Percentiles rank a stretch among this genome's conserved stretches.
These are phyloP conservation scores for Hsuehochloa calcarea DNA, from an alignment of 176 grass and related monocot genomes.

Conservation along the genomic window DNA sequence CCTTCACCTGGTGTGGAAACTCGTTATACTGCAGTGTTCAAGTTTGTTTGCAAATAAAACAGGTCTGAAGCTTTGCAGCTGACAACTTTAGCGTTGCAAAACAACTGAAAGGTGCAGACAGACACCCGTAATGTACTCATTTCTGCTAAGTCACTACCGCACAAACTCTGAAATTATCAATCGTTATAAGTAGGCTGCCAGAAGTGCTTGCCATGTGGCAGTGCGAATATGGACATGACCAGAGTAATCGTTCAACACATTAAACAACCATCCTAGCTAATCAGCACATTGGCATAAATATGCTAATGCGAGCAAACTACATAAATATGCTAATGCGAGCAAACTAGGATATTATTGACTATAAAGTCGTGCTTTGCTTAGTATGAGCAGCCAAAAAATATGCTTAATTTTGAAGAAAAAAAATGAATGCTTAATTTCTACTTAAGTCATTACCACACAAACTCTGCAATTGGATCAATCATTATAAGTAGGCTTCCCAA, in stretches of 20 bases:
- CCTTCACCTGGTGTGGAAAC: neutral
- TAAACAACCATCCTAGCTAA: neutral
- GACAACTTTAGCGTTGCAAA: neutral
- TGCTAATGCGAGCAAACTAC: neutral
- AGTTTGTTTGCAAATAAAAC: slow-evolving; percentile 3
- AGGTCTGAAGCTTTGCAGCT: neutral
- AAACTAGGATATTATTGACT: neutral
- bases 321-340: neutral
- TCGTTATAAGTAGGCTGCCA: neutral
- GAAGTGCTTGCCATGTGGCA: neutral
- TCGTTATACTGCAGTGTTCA: neutral
- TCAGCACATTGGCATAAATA: neutral
- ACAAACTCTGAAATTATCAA: neutral
- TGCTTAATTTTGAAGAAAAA: neutral
- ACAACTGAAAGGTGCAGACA: neutral
- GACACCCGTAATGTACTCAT: neutral
- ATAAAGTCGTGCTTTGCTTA: neutral
- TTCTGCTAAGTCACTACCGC: neutral
- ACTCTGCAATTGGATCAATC: neutral
- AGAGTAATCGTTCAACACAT: neutral
- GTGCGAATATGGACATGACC: neutral
- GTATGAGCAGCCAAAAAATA: neutral
- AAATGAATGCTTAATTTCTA: neutral
- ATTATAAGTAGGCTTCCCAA: neutral
- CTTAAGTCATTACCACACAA: neutral